Percentiles rank a stretch among this genome's conserved stretches.
phyloP scores from a whole-genome alignment of 768 basidiomycete species.

The Termitomyces bulborhizus region DNA sequence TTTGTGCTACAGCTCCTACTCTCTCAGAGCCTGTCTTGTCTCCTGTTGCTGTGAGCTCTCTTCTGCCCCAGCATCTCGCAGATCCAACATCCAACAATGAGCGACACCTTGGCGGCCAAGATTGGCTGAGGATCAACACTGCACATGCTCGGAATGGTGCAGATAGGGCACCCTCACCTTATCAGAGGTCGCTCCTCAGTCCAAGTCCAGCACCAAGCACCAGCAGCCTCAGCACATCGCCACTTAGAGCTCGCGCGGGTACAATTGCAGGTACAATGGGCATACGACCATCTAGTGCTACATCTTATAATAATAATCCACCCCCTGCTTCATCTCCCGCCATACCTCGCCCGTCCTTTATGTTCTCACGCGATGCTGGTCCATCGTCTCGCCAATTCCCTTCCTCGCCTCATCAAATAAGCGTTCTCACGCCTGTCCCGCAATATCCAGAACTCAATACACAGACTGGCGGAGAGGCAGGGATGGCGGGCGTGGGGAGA shows the following conservation, averaged over 20 bases:
- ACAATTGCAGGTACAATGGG: conserved; percentile 15
- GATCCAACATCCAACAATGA: conserved; percentile 5
- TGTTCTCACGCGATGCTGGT: conserved; percentile 3
- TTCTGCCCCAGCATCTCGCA: conserved; percentile 41
- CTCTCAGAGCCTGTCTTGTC: conserved; percentile 32
- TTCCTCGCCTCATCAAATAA: neutral
- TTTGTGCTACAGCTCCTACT: conserved; percentile 54
- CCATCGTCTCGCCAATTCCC: neutral
- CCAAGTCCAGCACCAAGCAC: conserved; percentile 10
- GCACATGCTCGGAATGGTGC: conserved; percentile 19
- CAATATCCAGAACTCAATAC: conserved; percentile 39
- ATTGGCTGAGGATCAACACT: conserved; percentile 27
- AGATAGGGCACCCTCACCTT: conserved; percentile 13
- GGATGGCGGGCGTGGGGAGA: conserved; percentile 89
- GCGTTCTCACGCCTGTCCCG: conserved; percentile 8
- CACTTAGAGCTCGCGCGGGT: conserved; percentile 19
- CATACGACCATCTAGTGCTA: conserved; percentile 11
- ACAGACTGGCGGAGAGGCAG: conserved; percentile 68
- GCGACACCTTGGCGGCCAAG: conserved; percentile 11
- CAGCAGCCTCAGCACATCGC: conserved; percentile 11
- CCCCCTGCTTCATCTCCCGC: conserved; percentile 5
- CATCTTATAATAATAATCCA: neutral
- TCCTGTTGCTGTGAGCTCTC: conserved; percentile 33
- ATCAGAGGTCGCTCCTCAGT: conserved; percentile 11
- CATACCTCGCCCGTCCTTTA: conserved; percentile 11